Evolutionary conservation across 371 early-diverging fungal species (phyloP).

Genomic region (Lichtheimia ramosa): DNA sequence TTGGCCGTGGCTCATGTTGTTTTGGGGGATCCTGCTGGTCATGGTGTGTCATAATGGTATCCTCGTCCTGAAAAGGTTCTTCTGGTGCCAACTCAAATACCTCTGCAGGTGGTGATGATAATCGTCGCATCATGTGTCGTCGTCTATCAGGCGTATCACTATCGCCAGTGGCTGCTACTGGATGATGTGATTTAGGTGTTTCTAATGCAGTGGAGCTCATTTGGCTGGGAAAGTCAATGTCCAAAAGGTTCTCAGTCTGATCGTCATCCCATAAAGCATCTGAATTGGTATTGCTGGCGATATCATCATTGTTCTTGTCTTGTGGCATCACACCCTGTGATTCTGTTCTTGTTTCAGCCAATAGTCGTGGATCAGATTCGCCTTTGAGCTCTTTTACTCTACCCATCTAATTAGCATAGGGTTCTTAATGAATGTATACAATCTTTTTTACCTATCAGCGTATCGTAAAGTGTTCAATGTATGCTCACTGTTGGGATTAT

Average conservation of each 20-base stretch:
- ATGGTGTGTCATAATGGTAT: not conserved
- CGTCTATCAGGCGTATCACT: slow-evolving; percentile 21
- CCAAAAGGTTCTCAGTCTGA: slow-evolving; percentile 38
- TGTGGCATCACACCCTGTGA: not conserved
- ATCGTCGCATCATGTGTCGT: slow-evolving; percentile 27
- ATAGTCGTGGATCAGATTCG: slow-evolving; percentile 38
- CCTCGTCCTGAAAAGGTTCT: slow-evolving; percentile 13
- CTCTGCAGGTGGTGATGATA: slow-evolving; percentile 43
- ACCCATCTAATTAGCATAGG: not conserved
- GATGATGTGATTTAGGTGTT: slow-evolving; percentile 35
- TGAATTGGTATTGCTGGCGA: slow-evolving; percentile 15
- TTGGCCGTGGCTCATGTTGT: not conserved
- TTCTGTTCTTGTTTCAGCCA: slow-evolving; percentile 3
- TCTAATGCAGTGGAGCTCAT: slow-evolving; percentile 23
- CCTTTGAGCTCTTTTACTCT: slow-evolving; percentile 47
- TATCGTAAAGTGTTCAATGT: slow-evolving; percentile 98
- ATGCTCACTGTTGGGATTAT: slow-evolving; percentile 91
- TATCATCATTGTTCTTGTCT: slow-evolving; percentile 1
- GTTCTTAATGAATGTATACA: not conserved
- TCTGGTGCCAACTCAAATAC: slow-evolving; percentile 13
- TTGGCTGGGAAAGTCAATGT: slow-evolving; percentile 39
- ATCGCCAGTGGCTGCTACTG: not conserved
- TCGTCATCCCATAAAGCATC: slow-evolving; percentile 32
- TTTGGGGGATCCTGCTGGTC: not conserved
- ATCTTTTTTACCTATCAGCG: slow-evolving; percentile 75